Conservation (phyloP, 148 eudicot genomes). For the Arbutus unedo region DNA sequence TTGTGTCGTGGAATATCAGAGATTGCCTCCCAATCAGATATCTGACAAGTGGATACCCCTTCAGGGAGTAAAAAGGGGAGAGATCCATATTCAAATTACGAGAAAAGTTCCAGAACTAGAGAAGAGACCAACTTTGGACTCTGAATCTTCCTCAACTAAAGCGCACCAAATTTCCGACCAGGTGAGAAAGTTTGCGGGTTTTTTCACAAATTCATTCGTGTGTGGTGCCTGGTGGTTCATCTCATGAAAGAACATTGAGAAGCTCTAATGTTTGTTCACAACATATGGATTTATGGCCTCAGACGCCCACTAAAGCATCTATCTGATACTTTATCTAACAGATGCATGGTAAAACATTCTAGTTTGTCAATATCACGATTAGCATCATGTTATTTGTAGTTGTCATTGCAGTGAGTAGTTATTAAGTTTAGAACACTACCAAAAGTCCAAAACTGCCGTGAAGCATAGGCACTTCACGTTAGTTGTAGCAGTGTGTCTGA, state of each 20-base stretch:
- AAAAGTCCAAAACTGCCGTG: background rate
- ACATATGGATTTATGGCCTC: background rate
- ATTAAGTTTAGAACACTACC: background rate
- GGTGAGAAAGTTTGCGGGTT: slow-evolving; percentile 30
- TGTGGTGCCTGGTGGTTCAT: background rate
- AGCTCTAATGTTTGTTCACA: background rate
- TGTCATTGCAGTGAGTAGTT: background rate
- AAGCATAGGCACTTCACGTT: background rate
- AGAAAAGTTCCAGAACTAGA: slow-evolving; percentile 64
- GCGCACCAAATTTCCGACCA: slow-evolving; percentile 55
- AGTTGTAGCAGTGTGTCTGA: background rate
- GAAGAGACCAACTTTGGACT: slow-evolving; percentile 45
- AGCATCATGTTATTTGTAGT: background rate
- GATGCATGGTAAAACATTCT: background rate
- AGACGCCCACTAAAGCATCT: background rate
- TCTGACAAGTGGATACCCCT: slow-evolving; percentile 95
- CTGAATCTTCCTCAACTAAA: slow-evolving; percentile 51
- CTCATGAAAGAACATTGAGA: background rate
- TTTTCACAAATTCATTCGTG: background rate
- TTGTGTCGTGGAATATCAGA: slow-evolving; percentile 82
- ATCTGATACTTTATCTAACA: background rate
- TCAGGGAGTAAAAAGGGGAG: slow-evolving; percentile 89
- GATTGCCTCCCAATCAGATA: slow-evolving; percentile 66
- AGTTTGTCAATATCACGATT: background rate
- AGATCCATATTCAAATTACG: slow-evolving; percentile 79